These are phyloP conservation scores for Plantago major DNA, from an alignment of 257 asterid genomes.

Conservation along the genomic window DNA sequence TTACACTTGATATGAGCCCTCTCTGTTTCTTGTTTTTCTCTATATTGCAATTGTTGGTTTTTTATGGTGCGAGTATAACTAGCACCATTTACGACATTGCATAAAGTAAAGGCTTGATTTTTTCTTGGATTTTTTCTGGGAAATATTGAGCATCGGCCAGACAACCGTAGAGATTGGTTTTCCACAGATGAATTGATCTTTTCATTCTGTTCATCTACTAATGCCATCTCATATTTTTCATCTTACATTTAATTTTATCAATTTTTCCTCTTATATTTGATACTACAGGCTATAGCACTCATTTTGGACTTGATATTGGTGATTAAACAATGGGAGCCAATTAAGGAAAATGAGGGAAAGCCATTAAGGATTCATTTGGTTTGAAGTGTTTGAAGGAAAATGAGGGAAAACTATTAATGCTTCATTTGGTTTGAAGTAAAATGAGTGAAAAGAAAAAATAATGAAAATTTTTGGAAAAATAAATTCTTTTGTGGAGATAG, in stretches of 20 bases:
- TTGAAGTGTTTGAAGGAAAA: too few relatives aligned
- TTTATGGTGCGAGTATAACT: slow-evolving; percentile 18
- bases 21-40: background rate
- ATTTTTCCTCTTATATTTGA: background rate
- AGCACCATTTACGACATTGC: slow-evolving; percentile 17
- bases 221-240: slow-evolving; percentile 21
- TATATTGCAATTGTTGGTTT: slow-evolving; percentile 22
- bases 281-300: too few relatives aligned
- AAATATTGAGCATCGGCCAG: slow-evolving; percentile 24
- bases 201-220: slow-evolving; percentile 17
- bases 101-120: slow-evolving; percentile 10
- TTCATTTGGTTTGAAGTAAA: too few relatives aligned
- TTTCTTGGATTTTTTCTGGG: slow-evolving; percentile 3
- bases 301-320: too few relatives aligned
- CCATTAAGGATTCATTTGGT: too few relatives aligned
- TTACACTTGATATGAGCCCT: slow-evolving; percentile 47
- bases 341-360: too few relatives aligned
- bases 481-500: too few relatives aligned
- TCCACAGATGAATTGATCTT: slow-evolving; percentile 21
- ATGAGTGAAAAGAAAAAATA: too few relatives aligned
- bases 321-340: too few relatives aligned
- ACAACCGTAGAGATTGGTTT: slow-evolving; percentile 30
- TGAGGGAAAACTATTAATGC: too few relatives aligned
- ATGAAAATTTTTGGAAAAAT: too few relatives aligned
- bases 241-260: too few relatives aligned